These are phyloP conservation scores for Guyanaporus albipodus DNA, from an alignment of 768 basidiomycete genomes.

Conservation along the genomic window DNA sequence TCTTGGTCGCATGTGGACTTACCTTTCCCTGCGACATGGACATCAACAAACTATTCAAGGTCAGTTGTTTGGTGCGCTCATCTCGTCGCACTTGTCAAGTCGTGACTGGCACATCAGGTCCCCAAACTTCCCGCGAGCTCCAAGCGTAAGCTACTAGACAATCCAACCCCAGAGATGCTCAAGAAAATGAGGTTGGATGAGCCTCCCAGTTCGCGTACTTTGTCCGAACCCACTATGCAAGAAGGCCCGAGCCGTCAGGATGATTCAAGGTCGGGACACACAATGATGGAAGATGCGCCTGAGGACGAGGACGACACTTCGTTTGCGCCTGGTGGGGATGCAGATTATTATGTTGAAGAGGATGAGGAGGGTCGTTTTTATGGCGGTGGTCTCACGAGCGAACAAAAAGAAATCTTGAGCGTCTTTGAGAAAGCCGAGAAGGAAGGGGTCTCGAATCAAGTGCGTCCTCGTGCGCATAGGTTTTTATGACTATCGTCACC, in stretches of 20 bases:
- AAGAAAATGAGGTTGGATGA: slow-evolving; percentile 70
- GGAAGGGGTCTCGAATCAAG: slow-evolving; percentile 63
- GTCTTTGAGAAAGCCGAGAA: slow-evolving; percentile 81
- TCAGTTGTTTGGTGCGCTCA: slow-evolving; percentile 9
- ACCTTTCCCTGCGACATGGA: slow-evolving; percentile 37
- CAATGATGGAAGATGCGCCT: slow-evolving; percentile 56
- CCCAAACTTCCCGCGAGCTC: slow-evolving; percentile 62
- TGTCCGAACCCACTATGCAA: slow-evolving; percentile 8
- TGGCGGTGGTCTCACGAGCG: slow-evolving; percentile 86
- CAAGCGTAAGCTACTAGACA: slow-evolving; percentile 74
- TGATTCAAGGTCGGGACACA: slow-evolving; percentile 35
- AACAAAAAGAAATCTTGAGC: slow-evolving; percentile 93
- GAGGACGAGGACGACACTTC: slow-evolving; percentile 32
- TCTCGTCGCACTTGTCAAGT: neutral
- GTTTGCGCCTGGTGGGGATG: slow-evolving; percentile 84
- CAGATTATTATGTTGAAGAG: slow-evolving; percentile 87
- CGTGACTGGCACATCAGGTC: slow-evolving; percentile 45
- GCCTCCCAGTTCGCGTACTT: slow-evolving; percentile 3
- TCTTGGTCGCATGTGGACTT: too few relatives aligned
- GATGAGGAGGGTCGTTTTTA: slow-evolving; percentile 92
- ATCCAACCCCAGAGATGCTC: slow-evolving; percentile 75
- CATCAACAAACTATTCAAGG: slow-evolving; percentile 51
- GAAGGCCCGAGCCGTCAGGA: slow-evolving; percentile 6
- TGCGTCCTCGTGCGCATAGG: slow-evolving; percentile 35
- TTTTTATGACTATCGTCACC: neutral